A percentile compares a stretch with the other conserved stretches of the same genome.
These are phyloP conservation scores for Mucor indicus DNA, from an alignment of 371 early-diverging fungal genomes.

Conservation along the genomic window DNA sequence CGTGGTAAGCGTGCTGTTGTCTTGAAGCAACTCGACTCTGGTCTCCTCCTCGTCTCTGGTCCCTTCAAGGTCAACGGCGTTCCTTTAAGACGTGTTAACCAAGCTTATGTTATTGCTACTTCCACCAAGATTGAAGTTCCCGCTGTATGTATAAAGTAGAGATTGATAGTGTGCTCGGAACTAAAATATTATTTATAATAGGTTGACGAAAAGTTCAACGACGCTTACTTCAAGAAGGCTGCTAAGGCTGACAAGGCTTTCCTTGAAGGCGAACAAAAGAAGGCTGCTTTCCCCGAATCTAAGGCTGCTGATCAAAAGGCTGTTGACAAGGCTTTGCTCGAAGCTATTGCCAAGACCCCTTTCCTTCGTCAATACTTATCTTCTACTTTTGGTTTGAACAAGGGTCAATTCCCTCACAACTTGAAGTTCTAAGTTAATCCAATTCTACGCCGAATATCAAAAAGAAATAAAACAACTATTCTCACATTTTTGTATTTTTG, in stretches of 20 bases:
- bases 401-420: constrained; percentile 94
- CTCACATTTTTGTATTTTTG: no score
- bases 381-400: constrained; percentile 82
- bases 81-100: constrained; percentile 96
- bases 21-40: constrained; percentile 94
- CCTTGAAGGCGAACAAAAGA: constrained; percentile 75
- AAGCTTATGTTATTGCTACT: constrained; percentile 97
- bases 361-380: constrained; percentile 83
- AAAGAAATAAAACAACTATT: constrained; percentile 7
- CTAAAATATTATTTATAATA: constrained; percentile 8
- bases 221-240: constrained; percentile 89
- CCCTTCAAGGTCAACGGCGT: constrained; percentile 98
- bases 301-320: constrained; percentile 84
- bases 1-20: constrained; percentile 98
- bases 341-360: constrained; percentile 80
- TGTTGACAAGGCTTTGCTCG: constrained; percentile 81
- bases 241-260: constrained; percentile 82
- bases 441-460: no score
- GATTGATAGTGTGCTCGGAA: neutral
- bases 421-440: constrained; percentile 90
- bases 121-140: constrained; percentile 94
- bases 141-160: constrained; percentile 34
- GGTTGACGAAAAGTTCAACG: constrained; percentile 81
- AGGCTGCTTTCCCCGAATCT: constrained; percentile 65
- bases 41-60: constrained; percentile 95